Evolutionary conservation across 129 eudicot genomes (phyloP).

Genomic region (Flaveria bidentis): DNA sequence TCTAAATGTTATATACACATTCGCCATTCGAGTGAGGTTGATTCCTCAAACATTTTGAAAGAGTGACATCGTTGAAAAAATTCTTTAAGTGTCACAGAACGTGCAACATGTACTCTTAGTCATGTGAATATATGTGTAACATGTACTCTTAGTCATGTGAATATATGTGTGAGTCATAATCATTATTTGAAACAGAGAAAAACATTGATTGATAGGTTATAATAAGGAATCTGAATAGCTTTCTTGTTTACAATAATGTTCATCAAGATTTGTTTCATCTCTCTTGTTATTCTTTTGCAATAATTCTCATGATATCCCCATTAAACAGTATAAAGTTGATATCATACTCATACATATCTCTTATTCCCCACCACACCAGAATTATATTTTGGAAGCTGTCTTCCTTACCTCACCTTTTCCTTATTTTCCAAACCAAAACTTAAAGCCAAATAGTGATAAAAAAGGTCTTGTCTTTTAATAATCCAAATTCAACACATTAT

Average conservation of each 20-base stretch:
- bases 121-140: conserved; percentile 28
- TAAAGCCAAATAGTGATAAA: conserved; percentile 31
- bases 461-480: conserved; percentile 27
- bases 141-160: conserved; percentile 28
- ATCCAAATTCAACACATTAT: conserved; percentile 13
- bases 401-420: conserved; percentile 44
- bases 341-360: conserved; percentile 27
- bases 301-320: conserved; percentile 24
- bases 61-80: too few species aligned
- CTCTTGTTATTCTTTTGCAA: conserved; percentile 35
- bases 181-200: conserved; percentile 32
- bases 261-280: conserved; percentile 39
- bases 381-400: conserved; percentile 41
- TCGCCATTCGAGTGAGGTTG: too few species aligned
- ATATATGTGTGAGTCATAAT: conserved; percentile 22
- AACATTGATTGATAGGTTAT: conserved; percentile 37
- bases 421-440: conserved; percentile 52
- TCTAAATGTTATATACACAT: too few species aligned
- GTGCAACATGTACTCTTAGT: not conserved
- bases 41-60: too few species aligned
- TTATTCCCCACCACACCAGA: conserved; percentile 43
- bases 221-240: conserved; percentile 47
- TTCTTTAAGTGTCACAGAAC: too few species aligned
- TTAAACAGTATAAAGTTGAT: conserved; percentile 37
- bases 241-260: conserved; percentile 51